Conservation (phyloP, 148 eudicot species). For the Rhododendron simsii region DNA sequence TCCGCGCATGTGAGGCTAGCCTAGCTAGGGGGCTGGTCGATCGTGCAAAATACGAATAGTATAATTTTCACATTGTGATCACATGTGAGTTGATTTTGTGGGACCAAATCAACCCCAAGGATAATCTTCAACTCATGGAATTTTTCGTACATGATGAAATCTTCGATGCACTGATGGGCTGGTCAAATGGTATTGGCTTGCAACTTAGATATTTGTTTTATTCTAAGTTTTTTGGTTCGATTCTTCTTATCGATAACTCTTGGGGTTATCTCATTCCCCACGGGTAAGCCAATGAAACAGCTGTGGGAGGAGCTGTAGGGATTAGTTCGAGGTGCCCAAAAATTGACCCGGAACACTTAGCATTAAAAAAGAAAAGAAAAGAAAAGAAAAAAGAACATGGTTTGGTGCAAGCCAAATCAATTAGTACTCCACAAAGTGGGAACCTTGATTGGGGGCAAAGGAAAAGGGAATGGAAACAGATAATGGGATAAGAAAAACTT, state of each 20-base stretch:
- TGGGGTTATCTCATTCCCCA: no score
- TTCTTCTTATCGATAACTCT: accelerated
- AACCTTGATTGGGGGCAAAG: conserved; percentile 7
- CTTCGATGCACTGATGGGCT: background rate
- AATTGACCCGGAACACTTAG: no score
- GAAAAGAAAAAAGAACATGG: background rate
- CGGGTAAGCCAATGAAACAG: no score
- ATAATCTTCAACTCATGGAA: background rate
- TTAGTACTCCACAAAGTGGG: background rate
- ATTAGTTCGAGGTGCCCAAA: no score
- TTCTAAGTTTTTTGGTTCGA: no score
- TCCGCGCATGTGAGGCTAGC: background rate
- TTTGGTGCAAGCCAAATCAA: background rate
- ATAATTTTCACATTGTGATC: background rate
- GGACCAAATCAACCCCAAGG: background rate
- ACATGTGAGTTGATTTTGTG: background rate
- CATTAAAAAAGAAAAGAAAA: no score
- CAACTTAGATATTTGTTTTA: no score
- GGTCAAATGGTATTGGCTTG: no score
- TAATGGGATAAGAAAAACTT: background rate
- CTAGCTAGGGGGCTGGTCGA: background rate
- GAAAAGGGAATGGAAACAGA: background rate
- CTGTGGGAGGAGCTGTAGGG: accelerated
- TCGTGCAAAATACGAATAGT: background rate
- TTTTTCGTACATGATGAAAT: background rate